Base-by-base conservation (phyloP, 352 stramenopile genomes). In the Phytophthora pisi region DNA sequence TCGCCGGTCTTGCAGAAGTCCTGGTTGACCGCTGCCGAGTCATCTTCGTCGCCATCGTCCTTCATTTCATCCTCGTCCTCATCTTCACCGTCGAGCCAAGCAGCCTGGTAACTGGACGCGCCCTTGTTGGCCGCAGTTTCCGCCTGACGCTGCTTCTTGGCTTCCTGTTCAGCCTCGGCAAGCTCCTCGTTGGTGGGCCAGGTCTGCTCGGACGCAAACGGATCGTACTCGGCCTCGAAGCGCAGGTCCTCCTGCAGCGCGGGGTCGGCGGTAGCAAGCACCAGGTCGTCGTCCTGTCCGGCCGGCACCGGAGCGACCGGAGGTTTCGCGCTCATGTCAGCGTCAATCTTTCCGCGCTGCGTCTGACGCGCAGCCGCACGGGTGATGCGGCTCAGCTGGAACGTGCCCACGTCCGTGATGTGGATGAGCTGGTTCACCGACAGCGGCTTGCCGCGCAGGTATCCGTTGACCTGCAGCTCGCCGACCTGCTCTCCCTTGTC, bases 171-270 rank as follows among this genome's bases (percentile, higher is more conserved):
- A 9, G 88, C 90, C 40, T 98, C 92, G 30, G 95, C 93, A 53
- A 98, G 91, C 57, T 98, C 97, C 63, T 99, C 96, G 51, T 98
- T 86, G 11, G 93, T 98, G 2, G 95, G 95, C 95, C 95, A 98
- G 60, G 98, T 99, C 81, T 99, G 98, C 66, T 99, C 98, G 15
- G 97, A 97, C 16, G 97, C 95, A 51, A 99, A 93, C 34, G 88
- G 86, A 74, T 99, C 95, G 61, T 97, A 96, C 34, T 93, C 88
- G 16, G 97, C 97, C 57, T 95, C 86, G 45, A 89, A 92, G 24
- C 84, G 86, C 60, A 96, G 64, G 58, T 97, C 91, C 42, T 93
- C 89, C 70, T 92, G 86, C 18, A 91, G 65, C 23, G 66, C 68
- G 30, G 75, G 67, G 58, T 91, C 80, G 4, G 87, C 77, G n/a